Conservation (phyloP, 495 filamentous ascomycete genomes). For the Tetracladium setigerum region DNA sequence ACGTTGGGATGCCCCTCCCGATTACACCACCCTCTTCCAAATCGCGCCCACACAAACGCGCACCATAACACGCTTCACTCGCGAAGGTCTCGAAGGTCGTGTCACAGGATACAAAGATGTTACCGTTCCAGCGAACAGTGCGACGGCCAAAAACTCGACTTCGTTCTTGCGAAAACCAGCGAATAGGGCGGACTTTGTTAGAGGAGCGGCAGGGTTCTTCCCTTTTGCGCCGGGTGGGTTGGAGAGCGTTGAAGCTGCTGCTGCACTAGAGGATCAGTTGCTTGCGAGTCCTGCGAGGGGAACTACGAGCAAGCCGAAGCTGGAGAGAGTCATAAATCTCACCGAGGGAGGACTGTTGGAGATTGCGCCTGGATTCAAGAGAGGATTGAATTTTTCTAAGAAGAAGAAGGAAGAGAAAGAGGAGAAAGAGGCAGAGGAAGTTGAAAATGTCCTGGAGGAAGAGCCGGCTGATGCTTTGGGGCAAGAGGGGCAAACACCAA, state of each 20-base stretch:
- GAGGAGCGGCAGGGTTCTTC: constrained; percentile 92
- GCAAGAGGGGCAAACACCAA: constrained; percentile 32
- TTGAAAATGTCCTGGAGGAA: constrained; percentile 65
- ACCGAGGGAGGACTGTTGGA: constrained; percentile 75
- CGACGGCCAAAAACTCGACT: constrained; percentile 94
- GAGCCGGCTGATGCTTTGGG: constrained; percentile 41
- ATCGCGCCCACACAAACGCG: constrained; percentile 87
- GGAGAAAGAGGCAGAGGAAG: constrained; percentile 55
- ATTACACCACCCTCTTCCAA: constrained; percentile 73
- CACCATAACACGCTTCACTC: constrained; percentile 83
- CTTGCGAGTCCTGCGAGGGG: constrained; percentile 26
- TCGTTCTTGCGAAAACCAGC: constrained; percentile 84
- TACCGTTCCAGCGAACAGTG: constrained; percentile 81
- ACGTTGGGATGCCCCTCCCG: constrained; percentile 73
- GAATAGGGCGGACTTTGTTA: constrained; percentile 81
- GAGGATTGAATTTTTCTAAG: constrained; percentile 63
- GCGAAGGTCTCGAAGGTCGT: constrained; percentile 87
- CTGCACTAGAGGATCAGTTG: constrained; percentile 63
- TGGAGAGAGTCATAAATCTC: constrained; percentile 79
- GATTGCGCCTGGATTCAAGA: constrained; percentile 71
- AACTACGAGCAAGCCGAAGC: constrained; percentile 36
- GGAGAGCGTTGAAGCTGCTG: constrained; percentile 77
- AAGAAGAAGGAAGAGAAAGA: constrained; percentile 51
- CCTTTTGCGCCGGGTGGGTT: constrained; percentile 91
- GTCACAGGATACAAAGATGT: constrained; percentile 94